Evolutionary conservation across 768 basidiomycete genomes (phyloP).

Genomic region (Xerocomellus amylosporus): DNA sequence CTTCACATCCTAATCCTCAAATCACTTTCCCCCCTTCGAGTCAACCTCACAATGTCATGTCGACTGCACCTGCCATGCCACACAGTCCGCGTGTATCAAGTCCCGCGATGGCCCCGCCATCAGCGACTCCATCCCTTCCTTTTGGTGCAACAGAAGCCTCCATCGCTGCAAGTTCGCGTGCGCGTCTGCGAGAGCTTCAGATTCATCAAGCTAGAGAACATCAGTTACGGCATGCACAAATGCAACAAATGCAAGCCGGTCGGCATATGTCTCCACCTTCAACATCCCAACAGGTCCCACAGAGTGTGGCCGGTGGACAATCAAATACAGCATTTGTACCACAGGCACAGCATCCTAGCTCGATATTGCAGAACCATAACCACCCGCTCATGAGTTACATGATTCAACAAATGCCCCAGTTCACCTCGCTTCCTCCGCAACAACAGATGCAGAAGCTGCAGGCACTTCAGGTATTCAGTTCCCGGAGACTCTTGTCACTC

Average conservation of each 20-base stretch:
- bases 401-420: slow-evolving; percentile 49
- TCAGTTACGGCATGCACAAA: slow-evolving; percentile 33
- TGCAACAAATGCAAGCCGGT: slow-evolving; percentile 33
- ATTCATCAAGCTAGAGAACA: slow-evolving; percentile 36
- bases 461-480: slow-evolving; percentile 44
- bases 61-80: slow-evolving; percentile 15
- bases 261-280: slow-evolving; percentile 46
- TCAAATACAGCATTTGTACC: slow-evolving; percentile 27
- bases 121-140: slow-evolving; percentile 29
- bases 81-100: slow-evolving; percentile 35
- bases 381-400: slow-evolving; percentile 63
- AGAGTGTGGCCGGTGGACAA: slow-evolving; percentile 14
- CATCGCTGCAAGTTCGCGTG: slow-evolving; percentile 31
- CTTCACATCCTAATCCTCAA: slow-evolving; percentile 23
- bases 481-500: not conserved
- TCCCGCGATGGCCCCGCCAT: slow-evolving; percentile 31
- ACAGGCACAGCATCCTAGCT: slow-evolving; percentile 43
- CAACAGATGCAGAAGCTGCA: slow-evolving; percentile 62
- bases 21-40: slow-evolving; percentile 21
- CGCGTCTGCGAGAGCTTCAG: slow-evolving; percentile 36
- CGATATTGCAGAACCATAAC: slow-evolving; percentile 50
- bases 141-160: slow-evolving; percentile 35
- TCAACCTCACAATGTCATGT: slow-evolving; percentile 11
- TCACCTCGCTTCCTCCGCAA: slow-evolving; percentile 47
- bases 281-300: slow-evolving; percentile 21